A percentile compares a stretch with the other conserved stretches of the same genome.
Conservation (phyloP, 2,329 filamentous ascomycete species). For the Pseudocercospora vitis region DNA sequence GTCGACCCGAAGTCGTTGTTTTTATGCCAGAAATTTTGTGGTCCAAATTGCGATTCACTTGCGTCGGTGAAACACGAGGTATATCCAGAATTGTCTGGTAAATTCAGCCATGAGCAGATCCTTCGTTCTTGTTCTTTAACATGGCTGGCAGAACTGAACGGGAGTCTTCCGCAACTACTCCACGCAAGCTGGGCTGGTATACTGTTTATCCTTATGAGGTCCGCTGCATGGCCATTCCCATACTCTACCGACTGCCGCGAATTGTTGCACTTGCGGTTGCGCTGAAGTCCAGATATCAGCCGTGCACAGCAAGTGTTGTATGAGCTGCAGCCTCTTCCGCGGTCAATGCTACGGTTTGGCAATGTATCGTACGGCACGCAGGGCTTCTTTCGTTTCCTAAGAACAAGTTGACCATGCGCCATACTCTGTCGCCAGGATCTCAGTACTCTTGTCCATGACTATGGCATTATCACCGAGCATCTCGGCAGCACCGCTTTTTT, state of each 20-base stretch:
- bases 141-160: neutral
- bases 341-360: slow-evolving; percentile 6
- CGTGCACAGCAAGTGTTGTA: slow-evolving; percentile 1
- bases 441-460: neutral
- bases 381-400: neutral
- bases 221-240: neutral
- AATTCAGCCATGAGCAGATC: neutral
- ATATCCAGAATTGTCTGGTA: neutral
- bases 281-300: slow-evolving; percentile 2
- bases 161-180: neutral
- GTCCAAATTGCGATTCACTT: neutral
- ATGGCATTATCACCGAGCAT: neutral
- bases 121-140: neutral
- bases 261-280: neutral
- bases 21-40: neutral
- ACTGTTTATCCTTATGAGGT: neutral
- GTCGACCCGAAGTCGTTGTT: neutral
- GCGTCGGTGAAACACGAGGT: neutral
- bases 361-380: neutral
- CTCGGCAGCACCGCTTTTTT: neutral
- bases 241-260: neutral
- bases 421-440: too few species aligned
- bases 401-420: too few species aligned
- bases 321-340: neutral
- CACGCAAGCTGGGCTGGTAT: neutral